These are phyloP conservation scores for Dioszegia hungarica DNA, from an alignment of 768 basidiomycete species.

Conservation along the genomic window DNA sequence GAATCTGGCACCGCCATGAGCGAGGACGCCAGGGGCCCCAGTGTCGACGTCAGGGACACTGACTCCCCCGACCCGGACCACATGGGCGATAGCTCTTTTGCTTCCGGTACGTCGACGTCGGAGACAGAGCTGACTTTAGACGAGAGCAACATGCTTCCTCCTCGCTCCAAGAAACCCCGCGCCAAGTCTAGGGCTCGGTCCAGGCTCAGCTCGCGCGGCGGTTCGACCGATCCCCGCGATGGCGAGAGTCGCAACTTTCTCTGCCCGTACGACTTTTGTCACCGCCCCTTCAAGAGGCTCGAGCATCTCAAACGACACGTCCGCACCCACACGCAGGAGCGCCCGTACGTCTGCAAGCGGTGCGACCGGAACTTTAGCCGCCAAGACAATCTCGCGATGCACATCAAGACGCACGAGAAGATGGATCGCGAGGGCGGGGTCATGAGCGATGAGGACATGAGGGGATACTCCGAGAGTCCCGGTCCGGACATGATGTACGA, in stretches of 20 bases:
- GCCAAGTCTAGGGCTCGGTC: neutral
- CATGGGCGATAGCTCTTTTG: neutral
- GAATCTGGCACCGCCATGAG: constrained; percentile 11
- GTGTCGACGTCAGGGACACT: constrained; percentile 3
- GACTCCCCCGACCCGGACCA: neutral
- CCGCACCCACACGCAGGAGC: constrained; percentile 82
- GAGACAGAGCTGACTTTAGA: neutral
- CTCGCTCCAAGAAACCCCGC: neutral
- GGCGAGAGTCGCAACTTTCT: constrained; percentile 54
- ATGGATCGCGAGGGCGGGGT: constrained; percentile 2
- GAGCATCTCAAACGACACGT: constrained; percentile 86
- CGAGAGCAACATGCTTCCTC: neutral
- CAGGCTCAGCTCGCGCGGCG: neutral
- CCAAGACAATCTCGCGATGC: constrained; percentile 83
- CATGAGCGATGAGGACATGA: constrained; percentile 7
- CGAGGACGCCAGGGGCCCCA: constrained; percentile 18
- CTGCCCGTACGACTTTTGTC: constrained; percentile 79
- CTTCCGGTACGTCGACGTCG: constrained; percentile 1
- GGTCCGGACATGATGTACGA: constrained; percentile 2
- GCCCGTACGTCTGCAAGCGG: constrained; percentile 67
- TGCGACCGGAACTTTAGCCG: constrained; percentile 81
- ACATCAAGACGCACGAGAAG: constrained; percentile 66
- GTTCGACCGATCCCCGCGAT: constrained; percentile 2
- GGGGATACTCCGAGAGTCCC: constrained; percentile 7
- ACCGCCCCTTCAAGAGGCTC: constrained; percentile 78